These are phyloP conservation scores for Solanum commersonii DNA, from an alignment of 257 asterid genomes.

Conservation along the genomic window DNA sequence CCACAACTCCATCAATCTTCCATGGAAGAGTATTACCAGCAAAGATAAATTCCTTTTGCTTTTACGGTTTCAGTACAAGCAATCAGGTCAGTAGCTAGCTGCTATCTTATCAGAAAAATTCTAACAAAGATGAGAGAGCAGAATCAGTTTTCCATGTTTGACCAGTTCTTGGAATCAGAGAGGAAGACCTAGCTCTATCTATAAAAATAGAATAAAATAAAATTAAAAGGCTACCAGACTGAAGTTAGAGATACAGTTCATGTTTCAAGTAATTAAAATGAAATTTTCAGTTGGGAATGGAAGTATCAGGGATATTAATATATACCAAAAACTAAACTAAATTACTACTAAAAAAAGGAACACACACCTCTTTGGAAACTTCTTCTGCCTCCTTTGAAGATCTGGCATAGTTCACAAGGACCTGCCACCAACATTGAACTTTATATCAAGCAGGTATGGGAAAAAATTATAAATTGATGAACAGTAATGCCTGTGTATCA, in stretches of 20 bases:
- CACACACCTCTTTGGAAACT: slow-evolving; percentile 50
- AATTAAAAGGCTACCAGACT: background rate
- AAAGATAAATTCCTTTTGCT: background rate
- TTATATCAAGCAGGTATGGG: background rate
- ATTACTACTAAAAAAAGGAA: background rate
- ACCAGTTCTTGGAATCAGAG: background rate
- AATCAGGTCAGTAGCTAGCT: background rate
- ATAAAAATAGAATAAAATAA: background rate
- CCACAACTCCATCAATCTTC: background rate
- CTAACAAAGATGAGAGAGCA: background rate
- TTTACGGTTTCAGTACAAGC: background rate
- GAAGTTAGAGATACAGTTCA: background rate
- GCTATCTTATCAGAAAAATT: background rate
- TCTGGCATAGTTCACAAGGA: slow-evolving; percentile 95
- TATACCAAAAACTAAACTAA: background rate
- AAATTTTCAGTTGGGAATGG: background rate
- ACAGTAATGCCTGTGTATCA: background rate
- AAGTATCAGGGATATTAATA: background rate
- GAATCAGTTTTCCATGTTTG: background rate
- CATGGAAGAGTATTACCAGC: background rate
- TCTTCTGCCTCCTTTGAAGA: slow-evolving; percentile 96
- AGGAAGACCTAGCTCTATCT: background rate
- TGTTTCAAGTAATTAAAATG: background rate
- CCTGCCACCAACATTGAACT: slow-evolving; percentile 26
- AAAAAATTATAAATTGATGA: background rate